phyloP scores from a whole-genome alignment of 1,284 basidiomycete genomes.

The Microbotryum intermedium region DNA sequence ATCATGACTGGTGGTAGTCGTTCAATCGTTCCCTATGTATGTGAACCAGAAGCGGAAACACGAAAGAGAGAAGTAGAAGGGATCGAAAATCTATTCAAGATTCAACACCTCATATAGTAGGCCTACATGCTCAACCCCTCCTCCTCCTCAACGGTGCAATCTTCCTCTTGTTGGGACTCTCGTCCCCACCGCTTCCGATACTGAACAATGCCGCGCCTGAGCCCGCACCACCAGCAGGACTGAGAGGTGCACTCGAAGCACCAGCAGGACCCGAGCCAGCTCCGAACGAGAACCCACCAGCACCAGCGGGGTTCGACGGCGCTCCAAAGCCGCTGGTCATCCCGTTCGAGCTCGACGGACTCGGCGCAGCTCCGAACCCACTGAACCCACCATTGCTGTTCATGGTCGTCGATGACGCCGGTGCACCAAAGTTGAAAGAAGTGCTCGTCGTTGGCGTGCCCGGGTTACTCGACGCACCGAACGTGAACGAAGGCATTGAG shows the following conservation, averaged over 20 bases:
- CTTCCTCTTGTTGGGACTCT: background rate
- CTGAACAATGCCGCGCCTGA: background rate
- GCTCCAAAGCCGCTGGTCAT: background rate
- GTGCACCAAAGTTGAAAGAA: background rate
- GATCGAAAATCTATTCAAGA: too few relatives aligned
- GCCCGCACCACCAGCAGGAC: background rate
- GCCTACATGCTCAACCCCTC: background rate
- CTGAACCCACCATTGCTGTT: too few relatives aligned
- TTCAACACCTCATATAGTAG: too few relatives aligned
- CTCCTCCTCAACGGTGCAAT: background rate
- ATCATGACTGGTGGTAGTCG: too few relatives aligned
- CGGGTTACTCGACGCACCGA: background rate
- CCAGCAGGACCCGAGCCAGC: background rate
- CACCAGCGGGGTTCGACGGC: background rate
- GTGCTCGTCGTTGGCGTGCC: background rate
- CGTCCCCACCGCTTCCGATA: conserved; percentile 2
- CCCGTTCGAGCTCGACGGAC: background rate
- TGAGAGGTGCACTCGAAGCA: background rate
- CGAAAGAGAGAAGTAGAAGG: too few relatives aligned
- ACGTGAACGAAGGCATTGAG: background rate
- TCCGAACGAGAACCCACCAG: background rate
- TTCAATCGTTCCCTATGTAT: too few relatives aligned
- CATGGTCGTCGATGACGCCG: background rate
- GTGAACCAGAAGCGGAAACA: too few relatives aligned
- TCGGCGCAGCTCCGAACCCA: background rate